A percentile compares a stretch with the other conserved stretches of the same genome.
Evolutionary conservation across 1,284 basidiomycete species (phyloP).

Genomic region (Ustilago esculenta): DNA sequence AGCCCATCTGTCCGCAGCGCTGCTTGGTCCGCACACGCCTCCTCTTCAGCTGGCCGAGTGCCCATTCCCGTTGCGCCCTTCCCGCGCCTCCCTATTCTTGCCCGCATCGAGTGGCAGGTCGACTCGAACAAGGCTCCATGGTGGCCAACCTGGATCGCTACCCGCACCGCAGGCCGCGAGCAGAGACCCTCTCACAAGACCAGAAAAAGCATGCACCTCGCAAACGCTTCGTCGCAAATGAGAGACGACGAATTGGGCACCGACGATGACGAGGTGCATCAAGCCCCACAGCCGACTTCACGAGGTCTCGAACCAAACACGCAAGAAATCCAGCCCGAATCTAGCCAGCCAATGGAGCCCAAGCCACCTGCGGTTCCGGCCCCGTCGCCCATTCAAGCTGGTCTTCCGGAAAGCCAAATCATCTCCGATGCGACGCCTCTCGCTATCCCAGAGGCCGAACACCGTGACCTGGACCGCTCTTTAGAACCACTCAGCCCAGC

Average conservation of each 20-base stretch:
- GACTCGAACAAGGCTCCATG: slow-evolving; percentile 57
- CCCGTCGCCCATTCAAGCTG: background rate
- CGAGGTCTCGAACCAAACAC: background rate
- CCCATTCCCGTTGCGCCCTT: slow-evolving; percentile 1
- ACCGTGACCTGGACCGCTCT: background rate
- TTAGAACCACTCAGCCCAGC: background rate
- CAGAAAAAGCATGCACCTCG: slow-evolving; percentile 25
- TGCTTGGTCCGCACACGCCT: slow-evolving; percentile 18
- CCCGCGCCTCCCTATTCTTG: slow-evolving; percentile 58
- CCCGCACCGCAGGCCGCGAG: background rate
- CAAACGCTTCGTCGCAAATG: slow-evolving; percentile 3
- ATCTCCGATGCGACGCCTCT: background rate
- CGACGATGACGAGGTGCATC: background rate
- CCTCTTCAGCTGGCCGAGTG: slow-evolving; percentile 10
- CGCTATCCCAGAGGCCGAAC: background rate
- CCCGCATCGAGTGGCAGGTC: slow-evolving; percentile 62
- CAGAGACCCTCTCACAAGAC: slow-evolving; percentile 2
- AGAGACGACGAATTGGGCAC: background rate
- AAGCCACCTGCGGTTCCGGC: background rate
- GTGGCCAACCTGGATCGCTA: slow-evolving; percentile 52
- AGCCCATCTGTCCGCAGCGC: slow-evolving; percentile 31
- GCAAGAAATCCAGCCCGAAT: background rate
- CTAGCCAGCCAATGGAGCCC: background rate
- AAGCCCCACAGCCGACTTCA: background rate
- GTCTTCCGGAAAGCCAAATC: background rate